A percentile compares a stretch with the other conserved stretches of the same genome.
Evolutionary conservation across 2,329 filamentous ascomycete species (phyloP).

Genomic region (Colletotrichum sp.): DNA sequence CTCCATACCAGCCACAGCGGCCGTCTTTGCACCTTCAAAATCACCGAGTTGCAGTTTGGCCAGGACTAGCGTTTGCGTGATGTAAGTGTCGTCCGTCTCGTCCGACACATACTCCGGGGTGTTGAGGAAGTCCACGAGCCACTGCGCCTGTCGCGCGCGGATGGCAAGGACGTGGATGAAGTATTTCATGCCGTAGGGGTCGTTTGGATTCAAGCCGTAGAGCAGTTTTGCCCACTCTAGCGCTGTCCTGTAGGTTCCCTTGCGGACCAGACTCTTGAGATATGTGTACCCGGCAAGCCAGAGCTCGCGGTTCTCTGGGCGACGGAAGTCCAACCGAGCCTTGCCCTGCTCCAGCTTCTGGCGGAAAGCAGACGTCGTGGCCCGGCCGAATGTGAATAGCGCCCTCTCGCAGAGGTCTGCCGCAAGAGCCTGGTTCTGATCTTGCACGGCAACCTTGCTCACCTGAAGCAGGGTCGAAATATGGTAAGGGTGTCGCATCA

Average conservation of each 20-base stretch:
- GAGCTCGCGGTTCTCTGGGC: slow-evolving; percentile 89
- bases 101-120: slow-evolving; percentile 45
- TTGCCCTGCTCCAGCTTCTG: slow-evolving; percentile 77
- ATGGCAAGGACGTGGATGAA: slow-evolving; percentile 85
- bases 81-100: slow-evolving; percentile 62
- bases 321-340: slow-evolving; percentile 79
- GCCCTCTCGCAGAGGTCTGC: slow-evolving; percentile 90
- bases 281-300: slow-evolving; percentile 92
- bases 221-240: slow-evolving; percentile 93
- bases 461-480: slow-evolving; percentile 94
- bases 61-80: slow-evolving; percentile 77
- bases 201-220: slow-evolving; percentile 74
- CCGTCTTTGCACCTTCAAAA: slow-evolving; percentile 65
- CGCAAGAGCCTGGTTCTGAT: slow-evolving; percentile 84
- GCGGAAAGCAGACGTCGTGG: slow-evolving; percentile 82
- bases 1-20: slow-evolving; percentile 72
- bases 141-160: slow-evolving; percentile 77
- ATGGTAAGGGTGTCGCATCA: slow-evolving; percentile 73
- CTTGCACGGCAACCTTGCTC: slow-evolving; percentile 89
- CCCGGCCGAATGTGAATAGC: slow-evolving; percentile 91
- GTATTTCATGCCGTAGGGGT: slow-evolving; percentile 84
- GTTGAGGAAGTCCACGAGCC: slow-evolving; percentile 74
- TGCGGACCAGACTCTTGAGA: slow-evolving; percentile 81
- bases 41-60: slow-evolving; percentile 74
- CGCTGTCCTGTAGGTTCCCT: slow-evolving; percentile 92